Base-by-base conservation (phyloP, 106 monocot species). In the Platanthera zijinensis region DNA sequence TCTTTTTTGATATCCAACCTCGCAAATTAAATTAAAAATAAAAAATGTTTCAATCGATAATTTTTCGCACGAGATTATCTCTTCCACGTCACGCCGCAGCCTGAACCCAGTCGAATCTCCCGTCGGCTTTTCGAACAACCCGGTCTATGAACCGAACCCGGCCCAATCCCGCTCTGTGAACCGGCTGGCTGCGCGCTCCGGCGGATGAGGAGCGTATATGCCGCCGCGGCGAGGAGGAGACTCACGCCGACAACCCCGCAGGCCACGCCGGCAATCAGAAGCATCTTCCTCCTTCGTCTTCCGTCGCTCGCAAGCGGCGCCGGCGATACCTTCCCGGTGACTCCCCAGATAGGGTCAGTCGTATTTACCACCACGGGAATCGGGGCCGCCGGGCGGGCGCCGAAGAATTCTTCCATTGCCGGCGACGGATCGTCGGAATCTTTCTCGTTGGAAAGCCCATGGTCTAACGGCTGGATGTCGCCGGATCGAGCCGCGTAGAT, bases 361-460 rank as follows among this genome's bases (percentile, higher is more conserved):
- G 61, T 53, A 32, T 79, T 79, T 61, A 49, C 5, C 72, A 9
- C 73, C 57, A 1, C 14, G 7, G 61, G 59, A 3, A 8, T 57
- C 48, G 59, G 48, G 17, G 54, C 54, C 11, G 46, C 46, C 28
- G 78, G 56, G 30, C 57, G 75, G 28, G 48, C 79, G 22, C 47
- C 47, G 73, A 79, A 79, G 79, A 79, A 79, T 11, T 48, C 72
- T 1, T 56, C 45, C 79, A 72, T 79, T n/a, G 71, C 57, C 39
- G 79, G 71, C 1, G 70, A 56, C 45, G 28, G n/a, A 14, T 39
- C 46, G 2, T 56, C 72, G 25, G 79, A 19, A 28, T 72, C 72
- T 50, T 73, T 62, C 79, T 79, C 54, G 56, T 57, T 57, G 12
- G 45, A 39, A 32, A 79, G 72, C 9, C 79, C 79, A 62, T 79